Base-by-base conservation (phyloP, 1,284 basidiomycete genomes). In the Cystobasidium sp. region DNA sequence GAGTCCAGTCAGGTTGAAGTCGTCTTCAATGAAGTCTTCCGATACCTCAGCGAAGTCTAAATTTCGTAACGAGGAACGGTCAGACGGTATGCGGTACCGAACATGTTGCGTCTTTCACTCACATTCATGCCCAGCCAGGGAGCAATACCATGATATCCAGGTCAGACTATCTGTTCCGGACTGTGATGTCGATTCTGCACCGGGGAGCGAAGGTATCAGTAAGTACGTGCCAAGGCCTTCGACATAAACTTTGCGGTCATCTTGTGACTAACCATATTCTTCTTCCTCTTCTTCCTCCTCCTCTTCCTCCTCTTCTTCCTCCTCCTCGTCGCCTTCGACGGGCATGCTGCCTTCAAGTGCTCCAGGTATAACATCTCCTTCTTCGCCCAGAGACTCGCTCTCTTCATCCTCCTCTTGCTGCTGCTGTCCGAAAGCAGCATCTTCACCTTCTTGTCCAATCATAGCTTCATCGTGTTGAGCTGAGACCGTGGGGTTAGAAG, bases 21-120 rank as follows among this genome's bases (percentile, higher is more conserved):
- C 97, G 84, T 99, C 97, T 82, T 99, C 97, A 83, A 99, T 99
- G 83, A 98, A 99, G 81, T 99, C 96, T 81, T 99, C 95, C 69
- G 91, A 89, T 22, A 98, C 94, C 66, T 83, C 81, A 24, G 81
- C 81, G 39, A 76, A 44, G 67, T 69, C 75, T 56, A 47, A 14
- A 37, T 6, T 59, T 59, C 39, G 31, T 22, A 3, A 12, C 20
- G 9, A 24, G 3, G 1, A 46, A n/a, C 4, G 4, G 41, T 6
- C 14, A 22, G 39, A 2, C 4, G 12, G 46, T 14, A 0, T 20
- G 49, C 9, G 24, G 52, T 64, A n/a, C 56, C 18, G 20, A 18
- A 22, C 31, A 31, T 31, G 2, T 31, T 5, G 31, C 31, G 5
- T 31, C 5, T 2, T 31, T 31, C 31, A 39, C 77, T 10, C 43